phyloP scores from a whole-genome alignment of 2,329 filamentous ascomycete species.

The Claviceps africana region DNA sequence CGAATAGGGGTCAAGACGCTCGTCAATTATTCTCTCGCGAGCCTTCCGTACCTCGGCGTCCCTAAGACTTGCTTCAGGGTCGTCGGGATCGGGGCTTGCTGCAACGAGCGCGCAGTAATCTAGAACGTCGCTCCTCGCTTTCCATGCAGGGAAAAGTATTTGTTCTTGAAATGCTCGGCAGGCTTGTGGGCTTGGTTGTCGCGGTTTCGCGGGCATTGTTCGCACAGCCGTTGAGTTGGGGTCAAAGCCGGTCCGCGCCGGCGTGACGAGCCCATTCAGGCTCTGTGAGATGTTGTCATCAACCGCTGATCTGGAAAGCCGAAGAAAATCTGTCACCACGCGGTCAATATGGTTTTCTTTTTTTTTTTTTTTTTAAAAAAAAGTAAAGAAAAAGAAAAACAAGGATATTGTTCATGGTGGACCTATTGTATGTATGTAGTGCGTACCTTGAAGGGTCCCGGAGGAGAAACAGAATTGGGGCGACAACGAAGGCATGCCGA shows the following conservation, averaged over 20 bases:
- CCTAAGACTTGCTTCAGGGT: conserved; percentile 59
- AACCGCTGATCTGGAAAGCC: conserved; percentile 67
- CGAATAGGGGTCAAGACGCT: conserved; percentile 84
- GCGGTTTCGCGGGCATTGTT: conserved; percentile 33
- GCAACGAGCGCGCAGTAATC: conserved; percentile 84
- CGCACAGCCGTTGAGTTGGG: conserved; percentile 60
- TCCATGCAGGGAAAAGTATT: conserved; percentile 81
- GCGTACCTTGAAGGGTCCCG: conserved; percentile 50
- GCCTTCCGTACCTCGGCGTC: conserved; percentile 57
- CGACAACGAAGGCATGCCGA: conserved; percentile 40
- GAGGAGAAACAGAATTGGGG: conserved; percentile 70
- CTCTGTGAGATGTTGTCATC: conserved; percentile 92
- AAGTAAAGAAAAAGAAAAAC: too few species aligned
- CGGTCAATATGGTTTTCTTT: conserved; percentile 1
- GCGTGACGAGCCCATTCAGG: conserved; percentile 76
- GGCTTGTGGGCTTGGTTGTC: conserved; percentile 43
- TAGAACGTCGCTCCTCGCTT: conserved; percentile 65
- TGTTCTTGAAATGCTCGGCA: conserved; percentile 62
- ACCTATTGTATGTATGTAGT: neutral
- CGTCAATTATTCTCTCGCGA: conserved; percentile 64
- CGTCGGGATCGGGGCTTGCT: conserved; percentile 72
- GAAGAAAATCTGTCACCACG: conserved; percentile 60
- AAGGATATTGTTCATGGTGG: neutral
- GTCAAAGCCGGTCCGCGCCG: conserved; percentile 59
- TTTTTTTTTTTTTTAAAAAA: too few species aligned